These are phyloP conservation scores for Periconia sp. DNA, from an alignment of 2,329 filamentous ascomycete species.

Conservation along the genomic window DNA sequence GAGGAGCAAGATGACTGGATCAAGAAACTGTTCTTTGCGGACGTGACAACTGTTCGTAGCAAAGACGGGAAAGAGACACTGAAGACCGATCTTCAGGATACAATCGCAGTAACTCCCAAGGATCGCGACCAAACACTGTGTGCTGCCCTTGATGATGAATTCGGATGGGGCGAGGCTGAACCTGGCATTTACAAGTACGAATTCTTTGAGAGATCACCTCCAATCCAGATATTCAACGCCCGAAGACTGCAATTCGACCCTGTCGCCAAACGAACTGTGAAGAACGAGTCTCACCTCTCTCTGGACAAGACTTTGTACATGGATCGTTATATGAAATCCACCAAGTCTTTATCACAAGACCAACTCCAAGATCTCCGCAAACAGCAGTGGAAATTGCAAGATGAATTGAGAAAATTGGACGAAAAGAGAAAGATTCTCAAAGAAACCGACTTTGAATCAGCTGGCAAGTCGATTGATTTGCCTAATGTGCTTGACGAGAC, in stretches of 20 bases:
- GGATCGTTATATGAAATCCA: constrained; percentile 69
- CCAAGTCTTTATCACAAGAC: constrained; percentile 24
- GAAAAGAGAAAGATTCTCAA: constrained; percentile 47
- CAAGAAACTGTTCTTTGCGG: constrained; percentile 51
- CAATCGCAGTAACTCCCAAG: constrained; percentile 63
- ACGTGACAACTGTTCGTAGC: constrained; percentile 51
- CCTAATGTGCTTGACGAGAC: constrained; percentile 34
- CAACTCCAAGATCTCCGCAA: constrained; percentile 65
- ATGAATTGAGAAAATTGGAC: constrained; percentile 60
- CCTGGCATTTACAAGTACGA: constrained; percentile 31
- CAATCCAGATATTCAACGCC: constrained; percentile 85
- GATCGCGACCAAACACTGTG: constrained; percentile 69
- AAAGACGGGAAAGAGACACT: constrained; percentile 49
- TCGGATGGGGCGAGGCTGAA: constrained; percentile 74
- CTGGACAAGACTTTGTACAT: constrained; percentile 83
- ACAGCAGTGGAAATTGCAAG: constrained; percentile 74
- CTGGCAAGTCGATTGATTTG: constrained; percentile 17
- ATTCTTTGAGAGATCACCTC: constrained; percentile 65
- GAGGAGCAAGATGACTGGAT: constrained; percentile 81
- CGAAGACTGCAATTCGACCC: constrained; percentile 77
- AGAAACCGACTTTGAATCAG: constrained; percentile 32
- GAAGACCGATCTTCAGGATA: constrained; percentile 59
- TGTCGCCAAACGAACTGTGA: constrained; percentile 49
- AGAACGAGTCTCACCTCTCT: constrained; percentile 62
- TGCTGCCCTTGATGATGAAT: constrained; percentile 80